Evolutionary conservation across 129 eudicot genomes (phyloP), one percentile per base, ranked within the genome.

Genomic region (Solidago caesia): DNA sequence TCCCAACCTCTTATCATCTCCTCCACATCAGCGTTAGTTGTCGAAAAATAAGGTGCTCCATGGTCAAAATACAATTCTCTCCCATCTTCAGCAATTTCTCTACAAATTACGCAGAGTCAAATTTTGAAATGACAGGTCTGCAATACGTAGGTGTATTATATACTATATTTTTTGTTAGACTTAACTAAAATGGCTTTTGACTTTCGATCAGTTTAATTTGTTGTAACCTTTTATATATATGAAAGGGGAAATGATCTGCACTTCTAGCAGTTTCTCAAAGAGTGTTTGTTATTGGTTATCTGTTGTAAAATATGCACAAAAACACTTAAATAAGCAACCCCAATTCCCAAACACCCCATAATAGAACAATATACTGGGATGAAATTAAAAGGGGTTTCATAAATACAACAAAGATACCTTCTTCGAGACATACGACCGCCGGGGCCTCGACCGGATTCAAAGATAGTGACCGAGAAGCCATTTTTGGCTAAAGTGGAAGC

Each of bases 361-460:
- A 21, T 21, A 21, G 21, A 21, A 21, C 21, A 21, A 46, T 51
- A 8, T 41, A 68, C 0, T 6, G 47, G 1, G 68, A 53, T 63
- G 1, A 3, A 33, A 33, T 33, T 33, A 33, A 33, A 33, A 33
- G 39, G 44, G 59, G 56, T 67, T 47, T 43, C 60, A 45, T n/a
- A 51, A 48, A 0, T 10, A 29, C n/a, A 5, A 5, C 27, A 44
- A 16, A 0, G 41, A 13, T 71, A 90, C 99, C 97, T 91, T 82
- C 99, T 83, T 67, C 82, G 90, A 45, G 97, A 95, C 97, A 91
- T 95, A 9, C 97, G 91, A 65, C 99, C 97, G 39, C 97, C 99
- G 46, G 99, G 97, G 62, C 99, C 99, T 70, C 99, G 76, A 5
- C 80, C 97, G 63, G 86, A 82, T 44, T 95, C 99, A 80, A 95